These are phyloP conservation scores for Pinus tabuliformis DNA, from an alignment of 75 land plant species.

Conservation along the genomic window DNA sequence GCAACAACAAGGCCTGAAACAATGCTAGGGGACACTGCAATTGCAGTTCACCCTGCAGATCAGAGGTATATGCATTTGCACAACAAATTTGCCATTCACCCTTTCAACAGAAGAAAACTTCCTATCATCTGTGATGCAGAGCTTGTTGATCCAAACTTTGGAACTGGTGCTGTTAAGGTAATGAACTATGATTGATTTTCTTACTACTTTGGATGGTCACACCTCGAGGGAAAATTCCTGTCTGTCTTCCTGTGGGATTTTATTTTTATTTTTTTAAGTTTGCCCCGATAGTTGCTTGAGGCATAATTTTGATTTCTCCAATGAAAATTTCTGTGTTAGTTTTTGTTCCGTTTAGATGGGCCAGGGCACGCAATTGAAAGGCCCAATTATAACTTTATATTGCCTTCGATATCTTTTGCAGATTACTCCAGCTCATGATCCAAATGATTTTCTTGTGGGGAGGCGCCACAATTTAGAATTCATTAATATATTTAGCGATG, in stretches of 20 bases:
- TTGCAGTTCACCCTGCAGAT: slow-evolving; percentile 94
- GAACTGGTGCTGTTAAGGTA: slow-evolving; percentile 99
- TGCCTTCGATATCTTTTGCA: slow-evolving; percentile 20
- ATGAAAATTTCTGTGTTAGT: neutral
- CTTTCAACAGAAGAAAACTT: slow-evolving; percentile 81
- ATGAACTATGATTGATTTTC: neutral
- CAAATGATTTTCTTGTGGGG: slow-evolving; percentile 95
- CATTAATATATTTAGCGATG: slow-evolving; percentile 93
- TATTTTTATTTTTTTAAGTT: neutral
- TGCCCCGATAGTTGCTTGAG: neutral
- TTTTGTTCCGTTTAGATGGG: neutral
- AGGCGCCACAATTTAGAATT: slow-evolving; percentile 86
- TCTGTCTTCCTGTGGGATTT: neutral
- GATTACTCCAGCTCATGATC: slow-evolving; percentile 99
- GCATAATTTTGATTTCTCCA: neutral
- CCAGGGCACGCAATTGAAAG: neutral
- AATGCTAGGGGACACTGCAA: slow-evolving; percentile 97
- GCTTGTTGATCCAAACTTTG: slow-evolving; percentile 87
- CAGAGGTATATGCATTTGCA: slow-evolving; percentile 76
- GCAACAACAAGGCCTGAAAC: slow-evolving; percentile 98
- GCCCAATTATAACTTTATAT: neutral
- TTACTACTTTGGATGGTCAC: neutral
- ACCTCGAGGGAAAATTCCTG: neutral
- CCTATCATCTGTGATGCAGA: slow-evolving; percentile 87
- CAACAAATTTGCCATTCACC: slow-evolving; percentile 83